phyloP scores from a whole-genome alignment of 2,329 filamentous ascomycete genomes.

The Fusarium neocosmosporiellum region DNA sequence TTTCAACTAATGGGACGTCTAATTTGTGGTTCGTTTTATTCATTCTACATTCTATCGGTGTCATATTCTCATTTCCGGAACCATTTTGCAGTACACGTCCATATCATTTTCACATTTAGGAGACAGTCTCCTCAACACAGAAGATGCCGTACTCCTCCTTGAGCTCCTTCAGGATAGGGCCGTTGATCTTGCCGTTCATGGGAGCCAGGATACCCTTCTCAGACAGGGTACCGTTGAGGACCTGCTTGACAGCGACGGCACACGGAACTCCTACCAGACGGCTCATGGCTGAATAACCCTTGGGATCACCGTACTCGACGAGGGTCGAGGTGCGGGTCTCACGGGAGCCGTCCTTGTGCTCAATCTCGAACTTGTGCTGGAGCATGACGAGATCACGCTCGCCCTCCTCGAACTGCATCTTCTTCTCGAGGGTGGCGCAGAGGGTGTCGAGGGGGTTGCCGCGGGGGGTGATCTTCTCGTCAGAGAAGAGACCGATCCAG shows the following conservation, averaged over 20 bases:
- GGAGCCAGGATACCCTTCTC: conserved; percentile 82
- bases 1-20: background rate
- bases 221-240: conserved; percentile 78
- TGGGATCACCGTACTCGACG: conserved; percentile 82
- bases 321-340: conserved; percentile 86
- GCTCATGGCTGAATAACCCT: conserved; percentile 86
- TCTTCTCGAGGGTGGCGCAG: conserved; percentile 70
- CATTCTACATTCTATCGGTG: background rate
- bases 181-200: conserved; percentile 77
- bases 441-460: conserved; percentile 77
- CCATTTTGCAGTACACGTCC: background rate
- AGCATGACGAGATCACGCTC: conserved; percentile 72
- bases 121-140: conserved; percentile 11
- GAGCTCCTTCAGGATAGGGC: conserved; percentile 80
- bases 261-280: conserved; percentile 80
- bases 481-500: conserved; percentile 62
- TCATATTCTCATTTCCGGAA: background rate
- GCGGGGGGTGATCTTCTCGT: conserved; percentile 67
- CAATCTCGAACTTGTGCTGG: conserved; percentile 72
- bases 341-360: conserved; percentile 72
- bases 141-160: conserved; percentile 75
- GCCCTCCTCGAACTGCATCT: conserved; percentile 75
- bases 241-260: conserved; percentile 73
- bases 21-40: background rate
- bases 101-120: background rate